Conservation (phyloP, 257 asterid species). For the Forsythia viridissima region DNA sequence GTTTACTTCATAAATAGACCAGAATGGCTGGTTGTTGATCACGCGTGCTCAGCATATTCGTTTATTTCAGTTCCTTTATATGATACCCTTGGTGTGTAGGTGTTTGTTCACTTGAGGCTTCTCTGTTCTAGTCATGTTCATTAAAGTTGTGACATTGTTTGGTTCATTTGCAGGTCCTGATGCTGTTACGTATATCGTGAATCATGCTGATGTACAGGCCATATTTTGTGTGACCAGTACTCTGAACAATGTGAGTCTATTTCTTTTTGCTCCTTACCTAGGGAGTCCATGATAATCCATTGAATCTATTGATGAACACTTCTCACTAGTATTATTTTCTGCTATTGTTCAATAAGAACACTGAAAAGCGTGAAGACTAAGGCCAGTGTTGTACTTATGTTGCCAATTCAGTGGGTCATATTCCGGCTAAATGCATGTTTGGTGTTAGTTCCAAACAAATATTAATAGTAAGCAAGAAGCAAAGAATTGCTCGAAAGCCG, state of each 20-base stretch:
- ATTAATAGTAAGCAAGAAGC: background rate
- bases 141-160: slow-evolving; percentile 23
- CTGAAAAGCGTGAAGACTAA: background rate
- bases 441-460: background rate
- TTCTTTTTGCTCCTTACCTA: background rate
- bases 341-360: background rate
- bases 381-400: background rate
- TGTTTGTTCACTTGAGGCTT: slow-evolving; percentile 31
- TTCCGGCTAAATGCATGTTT: background rate
- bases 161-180: slow-evolving; percentile 76
- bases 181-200: slow-evolving; percentile 84
- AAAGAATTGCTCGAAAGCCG: background rate
- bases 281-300: background rate
- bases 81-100: slow-evolving; percentile 90
- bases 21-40: slow-evolving; percentile 91
- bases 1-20: slow-evolving; percentile 89
- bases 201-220: slow-evolving; percentile 83
- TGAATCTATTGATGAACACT: background rate
- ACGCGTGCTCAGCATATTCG: slow-evolving; percentile 93
- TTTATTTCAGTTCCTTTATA: slow-evolving; percentile 89
- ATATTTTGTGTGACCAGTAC: slow-evolving; percentile 84
- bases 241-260: slow-evolving; percentile 68
- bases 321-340: background rate
- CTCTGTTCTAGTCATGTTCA: slow-evolving; percentile 22
- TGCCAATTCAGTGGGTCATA: background rate